Evolutionary conservation across 148 eudicot genomes (phyloP).

Genomic region (Heliamphora exappendiculata): DNA sequence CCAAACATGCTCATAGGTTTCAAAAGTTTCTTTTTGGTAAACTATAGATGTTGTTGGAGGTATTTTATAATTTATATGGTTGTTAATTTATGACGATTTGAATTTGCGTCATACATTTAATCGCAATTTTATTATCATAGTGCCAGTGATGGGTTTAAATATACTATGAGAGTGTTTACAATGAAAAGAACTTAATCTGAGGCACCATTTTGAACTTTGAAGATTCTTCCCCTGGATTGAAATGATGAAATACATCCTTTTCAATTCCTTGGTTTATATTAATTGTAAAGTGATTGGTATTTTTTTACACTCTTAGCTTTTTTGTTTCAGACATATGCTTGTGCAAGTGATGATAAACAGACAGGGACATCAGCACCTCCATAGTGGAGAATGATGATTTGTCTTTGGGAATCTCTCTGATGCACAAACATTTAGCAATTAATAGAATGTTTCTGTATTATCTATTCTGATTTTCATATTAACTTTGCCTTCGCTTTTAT

Average conservation of each 20-base stretch:
- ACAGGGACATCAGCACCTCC: conserved; percentile 29
- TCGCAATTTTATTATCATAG: background rate
- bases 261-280: background rate
- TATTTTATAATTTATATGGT: too few species aligned
- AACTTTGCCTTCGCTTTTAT: background rate
- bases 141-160: conserved; percentile 13
- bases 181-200: conserved; percentile 6
- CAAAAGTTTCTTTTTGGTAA: too few species aligned
- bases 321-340: background rate
- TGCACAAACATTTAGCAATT: conserved; percentile 8
- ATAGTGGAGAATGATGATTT: conserved; percentile 17
- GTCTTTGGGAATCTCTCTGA: conserved; percentile 34
- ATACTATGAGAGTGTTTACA: conserved; percentile 2
- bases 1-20: too few species aligned
- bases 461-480: background rate
- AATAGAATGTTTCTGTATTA: background rate
- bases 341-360: conserved; percentile 29
- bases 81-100: too few species aligned
- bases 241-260: background rate
- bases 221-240: background rate
- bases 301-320: background rate
- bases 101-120: too few species aligned
- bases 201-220: background rate
- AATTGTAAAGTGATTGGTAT: background rate
- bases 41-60: too few species aligned